phyloP scores from a whole-genome alignment of 2,329 filamentous ascomycete species.

The Orbilia brochopaga region DNA sequence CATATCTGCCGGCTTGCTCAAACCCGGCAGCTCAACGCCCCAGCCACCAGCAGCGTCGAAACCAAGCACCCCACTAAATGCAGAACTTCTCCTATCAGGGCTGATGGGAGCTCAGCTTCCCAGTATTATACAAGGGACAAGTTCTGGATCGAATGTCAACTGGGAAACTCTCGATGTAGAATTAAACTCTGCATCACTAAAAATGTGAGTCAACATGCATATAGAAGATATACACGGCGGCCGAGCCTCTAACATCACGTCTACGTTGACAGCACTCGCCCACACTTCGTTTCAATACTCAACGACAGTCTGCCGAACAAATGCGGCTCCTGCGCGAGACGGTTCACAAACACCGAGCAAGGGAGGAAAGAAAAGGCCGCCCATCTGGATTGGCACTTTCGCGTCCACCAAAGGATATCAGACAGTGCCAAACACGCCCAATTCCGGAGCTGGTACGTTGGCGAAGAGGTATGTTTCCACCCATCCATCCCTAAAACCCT shows the following conservation, averaged over 20 bases:
- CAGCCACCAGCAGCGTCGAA: conserved; percentile 27
- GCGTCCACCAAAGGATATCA: conserved; percentile 83
- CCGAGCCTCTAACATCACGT: conserved; percentile 51
- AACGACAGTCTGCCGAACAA: conserved; percentile 84
- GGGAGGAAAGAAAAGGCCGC: conserved; percentile 84
- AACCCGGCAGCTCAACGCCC: conserved; percentile 15
- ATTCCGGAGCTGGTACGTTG: conserved; percentile 93
- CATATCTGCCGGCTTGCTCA: conserved; percentile 51
- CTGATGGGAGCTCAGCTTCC: conserved; percentile 56
- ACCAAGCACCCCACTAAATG: conserved; percentile 20
- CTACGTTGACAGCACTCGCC: conserved; percentile 67
- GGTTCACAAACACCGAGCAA: conserved; percentile 77
- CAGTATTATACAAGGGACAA: conserved; percentile 58
- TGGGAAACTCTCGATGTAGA: conserved; percentile 42
- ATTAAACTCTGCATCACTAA: conserved; percentile 32
- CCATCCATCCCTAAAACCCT: background rate
- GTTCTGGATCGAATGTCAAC: conserved; percentile 56
- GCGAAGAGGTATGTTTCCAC: conserved; percentile 71
- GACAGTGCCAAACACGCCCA: conserved; percentile 85
- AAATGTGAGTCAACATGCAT: conserved; percentile 19
- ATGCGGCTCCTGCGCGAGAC: conserved; percentile 87
- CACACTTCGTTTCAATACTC: conserved; percentile 73
- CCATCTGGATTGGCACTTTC: conserved; percentile 98
- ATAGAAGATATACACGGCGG: background rate
- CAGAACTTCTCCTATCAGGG: conserved; percentile 37